Conservation (phyloP, 75 land plant genomes). For the Picea glauca region DNA sequence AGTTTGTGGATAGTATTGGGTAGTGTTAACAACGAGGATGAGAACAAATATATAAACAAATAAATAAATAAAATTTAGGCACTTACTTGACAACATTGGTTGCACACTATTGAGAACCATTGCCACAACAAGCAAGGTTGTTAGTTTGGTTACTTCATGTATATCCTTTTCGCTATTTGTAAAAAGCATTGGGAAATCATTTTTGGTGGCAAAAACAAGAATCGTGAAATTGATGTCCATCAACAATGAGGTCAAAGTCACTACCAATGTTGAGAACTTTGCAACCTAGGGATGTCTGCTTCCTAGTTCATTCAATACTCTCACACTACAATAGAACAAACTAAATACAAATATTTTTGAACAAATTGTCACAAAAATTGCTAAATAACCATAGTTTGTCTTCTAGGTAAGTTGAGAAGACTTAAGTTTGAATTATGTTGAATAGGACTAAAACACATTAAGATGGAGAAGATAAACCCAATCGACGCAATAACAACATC, state of each 20-base stretch:
- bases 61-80: too few relatives aligned
- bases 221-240: conserved; percentile 21
- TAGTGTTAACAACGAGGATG: too few relatives aligned
- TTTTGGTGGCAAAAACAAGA: conserved; percentile 13
- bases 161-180: conserved; percentile 13
- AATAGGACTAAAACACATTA: too few relatives aligned
- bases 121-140: conserved; percentile 19
- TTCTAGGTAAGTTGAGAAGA: not conserved
- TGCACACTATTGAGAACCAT: conserved; percentile 29
- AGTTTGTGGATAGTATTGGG: too few relatives aligned
- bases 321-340: conserved; percentile 13
- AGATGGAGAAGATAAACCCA: not conserved
- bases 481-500: conserved; percentile 61
- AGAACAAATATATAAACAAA: too few relatives aligned
- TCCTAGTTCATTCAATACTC: conserved; percentile 63
- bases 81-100: conserved; percentile 33
- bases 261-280: conserved; percentile 23
- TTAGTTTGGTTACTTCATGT: not conserved
- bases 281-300: conserved; percentile 37
- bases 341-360: too few relatives aligned
- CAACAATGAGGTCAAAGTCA: conserved; percentile 11
- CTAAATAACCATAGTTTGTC: not conserved
- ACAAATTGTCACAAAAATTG: too few relatives aligned
- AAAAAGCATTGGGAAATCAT: conserved; percentile 28
- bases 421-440: too few relatives aligned